Base-by-base conservation (phyloP, 768 basidiomycete genomes). In the Boletus rufocinnamomeus region DNA sequence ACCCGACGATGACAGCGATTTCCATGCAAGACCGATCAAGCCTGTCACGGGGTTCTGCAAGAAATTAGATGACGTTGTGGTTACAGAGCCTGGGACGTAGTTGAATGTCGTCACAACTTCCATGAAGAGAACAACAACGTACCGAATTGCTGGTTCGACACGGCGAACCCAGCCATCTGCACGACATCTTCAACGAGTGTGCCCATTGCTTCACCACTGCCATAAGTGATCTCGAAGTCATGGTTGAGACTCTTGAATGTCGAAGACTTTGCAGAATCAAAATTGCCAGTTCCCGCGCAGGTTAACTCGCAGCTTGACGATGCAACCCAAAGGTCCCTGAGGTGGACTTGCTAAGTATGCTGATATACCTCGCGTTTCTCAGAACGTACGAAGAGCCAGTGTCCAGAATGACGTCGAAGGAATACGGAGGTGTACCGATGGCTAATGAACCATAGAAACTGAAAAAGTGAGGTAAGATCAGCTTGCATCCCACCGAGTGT, bases 11-110 rank as follows among this genome's bases (percentile, higher is more conserved):
- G 90, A 79, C 50, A 92, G 80, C 9, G 79, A 63, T 25, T 74
- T 56, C 70, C 89, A 92, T 0, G 84, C 91, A 50, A 92, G 81
- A 11, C 91, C 91, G 75, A 92, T 76, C 66, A 93, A 82, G 4
- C 91, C 91, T 1, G 84, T 82, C 5, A 84, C 79, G 3, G 77
- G 67, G 3, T 81, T 84, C 52, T 77, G 72, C 25, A 90, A 71
- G 50, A 71, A 71, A 35, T 58, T 11, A 85, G 76, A 14, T 69
- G 74, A 17, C 1, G 67, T 69, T 10, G 67, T 48, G 4, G 52
- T 69, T 5, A 69, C 67, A 16, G 61, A 62, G 4, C 63, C 61
- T 32, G 84, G 75, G 23, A 88, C 75, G 69, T 49, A 46, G 80
- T 73, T 46, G 28, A 38, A 49, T 23, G 37, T 13, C 44, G n/a